A percentile compares a stretch with the other conserved stretches of the same genome.
Conservation (phyloP, 2,329 filamentous ascomycete species). For the Epichloe brachyelytri region DNA sequence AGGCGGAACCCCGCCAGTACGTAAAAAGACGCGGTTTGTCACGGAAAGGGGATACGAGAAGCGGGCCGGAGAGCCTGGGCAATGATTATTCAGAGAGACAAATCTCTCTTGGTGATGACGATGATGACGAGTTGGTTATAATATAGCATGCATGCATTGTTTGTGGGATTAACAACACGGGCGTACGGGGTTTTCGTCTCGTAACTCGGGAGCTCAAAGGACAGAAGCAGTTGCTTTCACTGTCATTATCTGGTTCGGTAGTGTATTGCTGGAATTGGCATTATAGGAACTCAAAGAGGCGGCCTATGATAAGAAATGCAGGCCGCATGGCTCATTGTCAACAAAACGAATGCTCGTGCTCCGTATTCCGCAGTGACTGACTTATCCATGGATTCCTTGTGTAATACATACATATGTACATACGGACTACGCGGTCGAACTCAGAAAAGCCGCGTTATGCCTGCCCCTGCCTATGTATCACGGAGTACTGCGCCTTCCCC, state of each 20-base stretch:
- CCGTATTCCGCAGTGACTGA: too few species aligned
- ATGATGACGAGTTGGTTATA: slow-evolving; percentile 41
- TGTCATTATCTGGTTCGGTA: neutral
- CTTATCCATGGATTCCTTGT: too few species aligned
- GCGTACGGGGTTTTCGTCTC: neutral
- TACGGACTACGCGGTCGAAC: too few species aligned
- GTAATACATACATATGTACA: too few species aligned
- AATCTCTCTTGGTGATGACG: slow-evolving; percentile 27
- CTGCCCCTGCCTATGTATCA: too few species aligned
- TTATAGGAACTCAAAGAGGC: neutral
- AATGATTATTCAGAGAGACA: slow-evolving; percentile 28
- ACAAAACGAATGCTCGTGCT: too few species aligned
- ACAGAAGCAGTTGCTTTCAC: neutral
- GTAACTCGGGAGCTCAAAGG: neutral
- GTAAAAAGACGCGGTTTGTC: slow-evolving; percentile 69
- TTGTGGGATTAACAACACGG: neutral
- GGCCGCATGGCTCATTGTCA: neutral
- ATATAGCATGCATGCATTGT: slow-evolving; percentile 18
- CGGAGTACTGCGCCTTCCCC: too few species aligned
- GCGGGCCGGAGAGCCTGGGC: slow-evolving; percentile 63
- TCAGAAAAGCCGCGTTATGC: too few species aligned
- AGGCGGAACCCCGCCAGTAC: slow-evolving; percentile 30
- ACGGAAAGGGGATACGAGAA: slow-evolving; percentile 64
- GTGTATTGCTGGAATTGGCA: neutral
- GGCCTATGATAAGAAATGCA: neutral